These are phyloP conservation scores for Phaffomyces thermotolerans DNA, from an alignment of 805 yeast genomes.

Conservation along the genomic window DNA sequence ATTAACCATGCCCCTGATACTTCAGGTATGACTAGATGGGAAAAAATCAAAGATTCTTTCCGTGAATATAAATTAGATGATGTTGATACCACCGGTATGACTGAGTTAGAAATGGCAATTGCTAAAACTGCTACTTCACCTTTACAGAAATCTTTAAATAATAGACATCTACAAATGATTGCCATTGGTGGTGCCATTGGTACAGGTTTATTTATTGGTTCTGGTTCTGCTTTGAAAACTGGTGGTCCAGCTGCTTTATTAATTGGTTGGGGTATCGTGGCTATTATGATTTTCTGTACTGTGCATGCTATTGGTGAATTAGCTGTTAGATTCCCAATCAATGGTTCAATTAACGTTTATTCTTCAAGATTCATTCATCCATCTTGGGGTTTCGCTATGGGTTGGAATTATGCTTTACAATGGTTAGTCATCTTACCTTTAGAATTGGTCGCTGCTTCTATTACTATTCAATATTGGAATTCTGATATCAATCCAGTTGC, in stretches of 20 bases:
- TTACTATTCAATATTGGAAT: conserved; percentile 46
- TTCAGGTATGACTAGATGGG: conserved; percentile 9
- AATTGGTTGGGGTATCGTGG: conserved; percentile 42
- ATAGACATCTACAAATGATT: neutral
- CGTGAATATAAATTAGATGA: conserved; percentile 6
- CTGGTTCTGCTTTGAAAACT: conserved; percentile 50
- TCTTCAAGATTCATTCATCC: conserved; percentile 50
- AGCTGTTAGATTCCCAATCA: conserved; percentile 55
- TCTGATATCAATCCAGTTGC: conserved; percentile 37
- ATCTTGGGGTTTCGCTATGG: conserved; percentile 56
- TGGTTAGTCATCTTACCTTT: conserved; percentile 43
- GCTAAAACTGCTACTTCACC: conserved; percentile 11
- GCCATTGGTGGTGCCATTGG: conserved; percentile 70
- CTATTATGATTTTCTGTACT: conserved; percentile 40
- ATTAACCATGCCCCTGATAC: conserved; percentile 4
- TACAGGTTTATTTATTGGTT: conserved; percentile 72
- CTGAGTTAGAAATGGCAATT: conserved; percentile 41
- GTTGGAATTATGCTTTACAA: conserved; percentile 48
- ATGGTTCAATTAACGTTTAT: conserved; percentile 57
- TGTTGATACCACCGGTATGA: conserved; percentile 20
- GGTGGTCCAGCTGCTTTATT: conserved; percentile 52
- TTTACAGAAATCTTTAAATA: conserved; percentile 30
- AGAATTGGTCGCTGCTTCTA: conserved; percentile 47
- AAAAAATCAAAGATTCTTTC: conserved; percentile 17
- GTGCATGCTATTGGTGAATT: conserved; percentile 53